Base-by-base conservation (phyloP, 805 yeast species). In the Vanderwaltozyma verrucispora region DNA sequence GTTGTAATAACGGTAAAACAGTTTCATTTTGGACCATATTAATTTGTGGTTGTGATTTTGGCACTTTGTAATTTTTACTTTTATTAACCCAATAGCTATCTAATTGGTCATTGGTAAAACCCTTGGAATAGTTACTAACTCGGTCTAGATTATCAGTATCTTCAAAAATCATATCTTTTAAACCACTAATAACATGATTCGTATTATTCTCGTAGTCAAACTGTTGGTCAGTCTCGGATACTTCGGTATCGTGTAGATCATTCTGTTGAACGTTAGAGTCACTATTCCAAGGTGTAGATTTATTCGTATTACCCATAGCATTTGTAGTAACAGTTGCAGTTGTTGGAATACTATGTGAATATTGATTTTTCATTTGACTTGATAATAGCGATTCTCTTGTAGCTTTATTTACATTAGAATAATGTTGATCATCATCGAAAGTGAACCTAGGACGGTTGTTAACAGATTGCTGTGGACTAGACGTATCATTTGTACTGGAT, bases 91-190 rank as follows among this genome's bases (percentile, higher is more conserved):
- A 58, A 39, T 54, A 58, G 30, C 49, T 52, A 39, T 58, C 63
- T 24, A 63, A 50, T 58, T 58, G 62, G 52, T 50, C 67, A 3
- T 52, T 57, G 4, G 60, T 58, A 30, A 51, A 53, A 2, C 51
- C 53, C 28, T 54, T 57, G 15, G 58, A 56, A 37, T 46, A 48
- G 25, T 50, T 55, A 33, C 58, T 56, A 12, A 51, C 48, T 11
- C 47, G 47, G 16, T 50, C 53, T 7, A 56, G 51, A 32, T 45
- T 45, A 31, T 54, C 62, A 1, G 49, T 44, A 34, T 58, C 63
- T 20, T 55, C 58, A 34, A 46, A 51, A 14, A 56, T 53, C 50
- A 57, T 51, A 41, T 56, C 52, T 42, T 54, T 53, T 21, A 59
- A 39, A n/a, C 62, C 59, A 15, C 52, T 52, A 18, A 57, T 47